Evolutionary conservation across 495 filamentous ascomycete species (phyloP).

Genomic region (Letharia lupina): DNA sequence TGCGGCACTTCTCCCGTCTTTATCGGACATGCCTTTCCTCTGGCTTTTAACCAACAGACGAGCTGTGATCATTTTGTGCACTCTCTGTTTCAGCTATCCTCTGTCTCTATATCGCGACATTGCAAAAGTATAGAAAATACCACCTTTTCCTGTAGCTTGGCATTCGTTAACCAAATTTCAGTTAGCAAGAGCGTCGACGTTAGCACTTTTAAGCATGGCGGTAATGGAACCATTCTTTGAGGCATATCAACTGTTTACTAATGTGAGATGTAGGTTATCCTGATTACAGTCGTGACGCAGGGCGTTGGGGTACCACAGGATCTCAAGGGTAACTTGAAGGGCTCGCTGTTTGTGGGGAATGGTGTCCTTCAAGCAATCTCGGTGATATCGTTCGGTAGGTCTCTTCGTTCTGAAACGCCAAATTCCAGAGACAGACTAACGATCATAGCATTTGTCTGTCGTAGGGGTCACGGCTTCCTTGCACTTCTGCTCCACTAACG

Average conservation of each 20-base stretch:
- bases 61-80: slow-evolving; percentile 77
- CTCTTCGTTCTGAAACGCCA: neutral
- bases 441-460: slow-evolving; percentile 71
- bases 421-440: slow-evolving; percentile 20
- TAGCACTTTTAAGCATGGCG: slow-evolving; percentile 85
- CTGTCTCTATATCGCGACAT: slow-evolving; percentile 92
- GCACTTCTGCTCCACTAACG: slow-evolving; percentile 1
- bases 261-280: slow-evolving; percentile 40
- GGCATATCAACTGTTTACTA: neutral
- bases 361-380: slow-evolving; percentile 94
- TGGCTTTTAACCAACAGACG: slow-evolving; percentile 72
- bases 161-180: slow-evolving; percentile 35
- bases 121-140: slow-evolving; percentile 61
- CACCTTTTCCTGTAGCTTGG: neutral
- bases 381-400: slow-evolving; percentile 74
- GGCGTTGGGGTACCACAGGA: slow-evolving; percentile 62
- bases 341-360: slow-evolving; percentile 60
- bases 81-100: slow-evolving; percentile 80
- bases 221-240: slow-evolving; percentile 30
- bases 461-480: slow-evolving; percentile 36
- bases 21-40: slow-evolving; percentile 64
- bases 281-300: slow-evolving; percentile 83
- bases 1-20: slow-evolving; percentile 66
- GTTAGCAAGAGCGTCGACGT: slow-evolving; percentile 88
- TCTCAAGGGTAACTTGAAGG: slow-evolving; percentile 58